Base-by-base conservation (phyloP, 345 rosid genomes). In the Balakata baccata region DNA sequence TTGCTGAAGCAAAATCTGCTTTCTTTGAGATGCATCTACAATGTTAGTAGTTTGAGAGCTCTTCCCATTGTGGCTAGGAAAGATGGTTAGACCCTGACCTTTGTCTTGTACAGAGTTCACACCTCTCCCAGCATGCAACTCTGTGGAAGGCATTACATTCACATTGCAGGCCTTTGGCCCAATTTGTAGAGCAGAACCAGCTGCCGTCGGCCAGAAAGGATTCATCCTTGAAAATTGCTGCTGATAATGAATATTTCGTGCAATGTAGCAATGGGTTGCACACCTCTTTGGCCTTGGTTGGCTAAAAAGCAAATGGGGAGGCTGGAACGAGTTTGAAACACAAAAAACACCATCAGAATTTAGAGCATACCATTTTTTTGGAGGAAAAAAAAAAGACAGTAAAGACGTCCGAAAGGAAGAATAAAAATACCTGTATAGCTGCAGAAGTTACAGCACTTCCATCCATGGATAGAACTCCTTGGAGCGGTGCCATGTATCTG, bases 201-300 rank as follows among this genome's bases (percentile, higher is more conserved):
- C 86, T 9, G 94, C 88, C 0, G 98, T 86, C 1, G 96, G 87
- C 99, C 99, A 96, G 86, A 87, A 96, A 29, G 91, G 87, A 85
- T 89, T 92, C 83, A 96, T 88, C 84, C 89, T 90, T 3, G 87
- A 69, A 43, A 90, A 81, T 77, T 93, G 99, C 83, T 90, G 98
- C 75, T 89, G 88, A 70, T 74, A 84, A 43, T 73, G 86, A 67
- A 96, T 90, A 70, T 83, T 96, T 63, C 93, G 83, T 34, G 99
- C 98, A 68, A 96, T 89, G 73, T 93, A 93, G 83, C 87, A 93
- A 79, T 96, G 99, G 37, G 98, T 96, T 22, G 96, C 97, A 80
- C 98, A 96, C 81, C 93, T 87, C 82, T 90, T 93, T 18, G 91
- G 97, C 74, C 93, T 85, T 2, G 96, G 91, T 71, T 90, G 98